phyloP scores from a whole-genome alignment of 345 rosid species.

The Tarenaya hassleriana region DNA sequence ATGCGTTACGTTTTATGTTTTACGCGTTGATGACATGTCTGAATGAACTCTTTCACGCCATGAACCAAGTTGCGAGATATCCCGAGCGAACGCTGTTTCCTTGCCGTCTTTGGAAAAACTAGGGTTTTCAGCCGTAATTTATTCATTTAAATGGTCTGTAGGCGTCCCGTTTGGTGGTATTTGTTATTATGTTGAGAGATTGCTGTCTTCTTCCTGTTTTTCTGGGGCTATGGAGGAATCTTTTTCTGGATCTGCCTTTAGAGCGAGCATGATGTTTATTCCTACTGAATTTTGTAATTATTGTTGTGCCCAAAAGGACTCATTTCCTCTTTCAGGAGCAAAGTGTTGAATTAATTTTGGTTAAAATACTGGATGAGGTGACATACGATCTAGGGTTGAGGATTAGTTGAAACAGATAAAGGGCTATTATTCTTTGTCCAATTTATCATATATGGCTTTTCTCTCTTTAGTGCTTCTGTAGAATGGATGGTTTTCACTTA shows the following conservation, averaged over 20 bases:
- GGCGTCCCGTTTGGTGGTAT: not conserved
- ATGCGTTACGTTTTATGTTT: too few relatives aligned
- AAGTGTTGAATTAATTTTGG: too few relatives aligned
- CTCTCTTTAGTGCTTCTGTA: not conserved
- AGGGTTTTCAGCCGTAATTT: conserved; percentile 11
- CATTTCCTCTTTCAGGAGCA: too few relatives aligned
- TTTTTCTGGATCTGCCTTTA: too few relatives aligned
- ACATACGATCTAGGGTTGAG: too few relatives aligned
- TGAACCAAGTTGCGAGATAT: not conserved
- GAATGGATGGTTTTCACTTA: not conserved
- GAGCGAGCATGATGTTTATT: too few relatives aligned
- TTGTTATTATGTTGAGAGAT: not conserved
- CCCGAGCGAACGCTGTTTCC: conserved; percentile 7
- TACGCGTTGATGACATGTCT: too few relatives aligned
- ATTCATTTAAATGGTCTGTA: not conserved
- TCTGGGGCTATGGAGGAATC: conserved; percentile 1
- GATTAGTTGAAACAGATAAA: too few relatives aligned
- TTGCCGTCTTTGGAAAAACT: conserved; percentile 1
- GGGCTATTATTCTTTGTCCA: too few relatives aligned
- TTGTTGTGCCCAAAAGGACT: too few relatives aligned
- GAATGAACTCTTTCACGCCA: not conserved
- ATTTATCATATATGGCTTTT: not conserved
- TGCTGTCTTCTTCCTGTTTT: not conserved
- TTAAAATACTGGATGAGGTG: too few relatives aligned
- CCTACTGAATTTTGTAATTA: too few relatives aligned